phyloP scores from a whole-genome alignment of 208 protist genomes.

The Crithidia acanthocephali region DNA sequence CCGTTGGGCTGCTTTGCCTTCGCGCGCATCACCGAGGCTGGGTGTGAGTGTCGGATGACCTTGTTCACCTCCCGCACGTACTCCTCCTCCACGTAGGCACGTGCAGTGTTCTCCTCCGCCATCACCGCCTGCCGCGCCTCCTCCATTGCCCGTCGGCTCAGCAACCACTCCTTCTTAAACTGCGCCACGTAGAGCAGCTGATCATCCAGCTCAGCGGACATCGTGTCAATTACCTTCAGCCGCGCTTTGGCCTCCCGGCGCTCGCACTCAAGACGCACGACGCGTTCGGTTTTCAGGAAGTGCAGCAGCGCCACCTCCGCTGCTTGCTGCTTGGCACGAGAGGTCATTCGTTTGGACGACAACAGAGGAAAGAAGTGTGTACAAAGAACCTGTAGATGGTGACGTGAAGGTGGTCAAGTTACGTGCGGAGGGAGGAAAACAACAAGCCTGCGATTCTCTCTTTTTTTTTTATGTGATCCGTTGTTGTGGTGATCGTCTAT shows the following conservation, averaged over 20 bases:
- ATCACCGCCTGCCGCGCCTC: conserved; percentile 61
- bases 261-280: conserved; percentile 84
- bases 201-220: conserved; percentile 72
- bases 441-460: too few species aligned
- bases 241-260: conserved; percentile 77
- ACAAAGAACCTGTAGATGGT: neutral
- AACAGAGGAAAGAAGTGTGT: conserved; percentile 25
- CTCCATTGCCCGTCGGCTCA: conserved; percentile 63
- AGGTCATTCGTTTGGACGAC: conserved; percentile 22
- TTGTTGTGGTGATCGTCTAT: too few species aligned
- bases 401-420: neutral
- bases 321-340: conserved; percentile 35
- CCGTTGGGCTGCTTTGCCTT: conserved; percentile 6
- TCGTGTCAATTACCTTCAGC: conserved; percentile 66
- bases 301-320: conserved; percentile 56
- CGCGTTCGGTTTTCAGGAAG: conserved; percentile 68
- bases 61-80: conserved; percentile 35
- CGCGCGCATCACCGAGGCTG: neutral
- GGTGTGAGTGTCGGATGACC: conserved; percentile 35
- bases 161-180: conserved; percentile 88
- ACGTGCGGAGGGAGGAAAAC: too few species aligned
- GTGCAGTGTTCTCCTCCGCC: conserved; percentile 35
- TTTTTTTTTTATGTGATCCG: too few species aligned
- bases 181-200: conserved; percentile 81
- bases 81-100: conserved; percentile 35